Percentiles rank a stretch among this genome's conserved stretches.
phyloP scores from a whole-genome alignment of 78 protist species.

The Isochrysis galbana region DNA sequence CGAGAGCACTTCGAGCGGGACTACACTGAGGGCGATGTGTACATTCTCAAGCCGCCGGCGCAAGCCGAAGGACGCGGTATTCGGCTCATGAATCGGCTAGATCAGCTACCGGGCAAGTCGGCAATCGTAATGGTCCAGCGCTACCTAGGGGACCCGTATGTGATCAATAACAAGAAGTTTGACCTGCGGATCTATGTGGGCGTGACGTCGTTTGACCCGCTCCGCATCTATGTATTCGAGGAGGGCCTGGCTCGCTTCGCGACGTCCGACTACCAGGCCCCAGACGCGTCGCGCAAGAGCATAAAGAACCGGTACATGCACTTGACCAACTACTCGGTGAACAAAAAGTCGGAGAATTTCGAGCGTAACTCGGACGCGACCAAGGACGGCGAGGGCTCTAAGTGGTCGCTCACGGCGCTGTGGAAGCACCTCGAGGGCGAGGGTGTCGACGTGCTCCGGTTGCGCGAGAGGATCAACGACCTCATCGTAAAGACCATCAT shows the following conservation, averaged over 20 bases:
- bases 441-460: background rate
- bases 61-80: constrained; percentile 53
- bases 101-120: background rate
- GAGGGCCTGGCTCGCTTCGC: constrained; percentile 58
- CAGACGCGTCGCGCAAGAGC: background rate
- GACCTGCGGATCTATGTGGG: constrained; percentile 64
- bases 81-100: background rate
- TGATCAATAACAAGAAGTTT: constrained; percentile 66
- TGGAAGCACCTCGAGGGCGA: background rate
- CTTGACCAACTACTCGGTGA: constrained; percentile 61
- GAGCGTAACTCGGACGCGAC: background rate
- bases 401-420: constrained; percentile 29
- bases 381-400: constrained; percentile 18
- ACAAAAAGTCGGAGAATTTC: background rate
- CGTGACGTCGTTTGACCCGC: constrained; percentile 61
- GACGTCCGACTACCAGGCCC: constrained; percentile 21
- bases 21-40: constrained; percentile 4
- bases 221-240: constrained; percentile 37
- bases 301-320: constrained; percentile 9
- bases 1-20: constrained; percentile 29
- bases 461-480: constrained; percentile 37
- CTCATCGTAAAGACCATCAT: constrained; percentile 59
- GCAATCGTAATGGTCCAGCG: constrained; percentile 28
- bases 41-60: constrained; percentile 58
- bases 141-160: constrained; percentile 57